These are phyloP conservation scores for Pezicula radicicola DNA, from an alignment of 2,329 filamentous ascomycete genomes.

Conservation along the genomic window DNA sequence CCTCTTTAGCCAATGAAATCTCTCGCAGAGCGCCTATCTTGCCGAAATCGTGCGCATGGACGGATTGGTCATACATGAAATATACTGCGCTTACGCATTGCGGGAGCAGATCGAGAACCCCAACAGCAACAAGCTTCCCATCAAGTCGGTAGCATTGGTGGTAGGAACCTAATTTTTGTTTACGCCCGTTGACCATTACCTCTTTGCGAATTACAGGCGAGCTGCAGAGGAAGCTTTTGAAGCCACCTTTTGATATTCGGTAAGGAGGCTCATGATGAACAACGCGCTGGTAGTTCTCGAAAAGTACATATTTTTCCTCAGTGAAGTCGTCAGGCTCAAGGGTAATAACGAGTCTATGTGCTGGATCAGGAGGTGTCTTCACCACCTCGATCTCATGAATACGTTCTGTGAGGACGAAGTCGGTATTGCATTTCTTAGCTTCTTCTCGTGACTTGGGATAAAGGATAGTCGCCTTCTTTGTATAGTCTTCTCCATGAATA, in stretches of 20 bases:
- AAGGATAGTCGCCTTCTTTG: conserved; percentile 58
- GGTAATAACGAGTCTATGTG: conserved; percentile 65
- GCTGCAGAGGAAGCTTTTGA: conserved; percentile 70
- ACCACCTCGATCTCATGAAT: conserved; percentile 65
- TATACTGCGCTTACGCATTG: conserved; percentile 79
- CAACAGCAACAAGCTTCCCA: conserved; percentile 71
- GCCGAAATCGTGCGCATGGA: conserved; percentile 66
- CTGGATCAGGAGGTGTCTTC: conserved; percentile 58
- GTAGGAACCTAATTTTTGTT: conserved; percentile 64
- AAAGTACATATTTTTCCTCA: conserved; percentile 72
- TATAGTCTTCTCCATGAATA: conserved; percentile 66
- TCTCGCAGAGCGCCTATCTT: conserved; percentile 75
- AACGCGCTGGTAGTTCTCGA: conserved; percentile 69
- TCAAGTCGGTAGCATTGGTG: conserved; percentile 82
- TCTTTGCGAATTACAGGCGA: conserved; percentile 56
- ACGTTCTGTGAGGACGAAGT: conserved; percentile 64
- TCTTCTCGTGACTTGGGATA: conserved; percentile 67
- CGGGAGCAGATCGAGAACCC: conserved; percentile 74
- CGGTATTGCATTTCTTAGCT: conserved; percentile 58
- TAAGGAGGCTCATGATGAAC: conserved; percentile 66
- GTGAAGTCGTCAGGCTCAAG: conserved; percentile 70
- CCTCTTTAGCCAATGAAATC: conserved; percentile 66
- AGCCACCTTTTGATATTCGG: conserved; percentile 58
- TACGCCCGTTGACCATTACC: conserved; percentile 46
- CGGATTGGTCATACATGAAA: conserved; percentile 76